Percentiles rank a stretch among this genome's conserved stretches.
Evolutionary conservation across 1,284 basidiomycete species (phyloP).

Genomic region (Gymnopus androsaceus): DNA sequence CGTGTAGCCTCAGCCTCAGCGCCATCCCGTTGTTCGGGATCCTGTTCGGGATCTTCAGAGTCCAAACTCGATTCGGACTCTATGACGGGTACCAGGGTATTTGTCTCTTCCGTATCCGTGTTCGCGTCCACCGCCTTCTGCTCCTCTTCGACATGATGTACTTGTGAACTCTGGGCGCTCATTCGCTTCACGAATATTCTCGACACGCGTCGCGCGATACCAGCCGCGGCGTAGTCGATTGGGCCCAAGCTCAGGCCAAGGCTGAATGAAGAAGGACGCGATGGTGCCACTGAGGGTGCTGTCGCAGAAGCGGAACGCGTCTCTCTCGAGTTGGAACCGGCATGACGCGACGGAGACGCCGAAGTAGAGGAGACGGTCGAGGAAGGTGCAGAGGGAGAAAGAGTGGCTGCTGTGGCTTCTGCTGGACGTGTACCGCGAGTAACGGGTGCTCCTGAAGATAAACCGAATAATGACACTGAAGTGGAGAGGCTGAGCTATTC

Average conservation of each 20-base stretch:
- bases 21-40: not conserved
- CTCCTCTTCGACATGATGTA: not conserved
- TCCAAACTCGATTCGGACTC: not conserved
- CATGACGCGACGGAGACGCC: not conserved
- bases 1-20: not conserved
- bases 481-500: not conserved
- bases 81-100: not conserved
- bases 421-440: not conserved
- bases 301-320: not conserved
- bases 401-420: not conserved
- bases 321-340: not conserved
- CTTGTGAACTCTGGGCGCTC: not conserved
- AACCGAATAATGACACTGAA: slow-evolving; percentile 6
- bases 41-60: not conserved
- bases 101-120: not conserved
- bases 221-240: slow-evolving; percentile 12
- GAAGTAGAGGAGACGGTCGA: not conserved
- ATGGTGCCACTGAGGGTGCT: not conserved
- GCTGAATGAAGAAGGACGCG: not conserved
- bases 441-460: slow-evolving; percentile 7
- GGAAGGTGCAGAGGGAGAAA: not conserved
- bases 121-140: not conserved
- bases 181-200: slow-evolving; percentile 8
- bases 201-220: slow-evolving; percentile 10
- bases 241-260: not conserved